A percentile compares a stretch with the other conserved stretches of the same genome.
Evolutionary conservation across 2,329 filamentous ascomycete genomes (phyloP).

Genomic region (Hymenoscyphus fructigenus): DNA sequence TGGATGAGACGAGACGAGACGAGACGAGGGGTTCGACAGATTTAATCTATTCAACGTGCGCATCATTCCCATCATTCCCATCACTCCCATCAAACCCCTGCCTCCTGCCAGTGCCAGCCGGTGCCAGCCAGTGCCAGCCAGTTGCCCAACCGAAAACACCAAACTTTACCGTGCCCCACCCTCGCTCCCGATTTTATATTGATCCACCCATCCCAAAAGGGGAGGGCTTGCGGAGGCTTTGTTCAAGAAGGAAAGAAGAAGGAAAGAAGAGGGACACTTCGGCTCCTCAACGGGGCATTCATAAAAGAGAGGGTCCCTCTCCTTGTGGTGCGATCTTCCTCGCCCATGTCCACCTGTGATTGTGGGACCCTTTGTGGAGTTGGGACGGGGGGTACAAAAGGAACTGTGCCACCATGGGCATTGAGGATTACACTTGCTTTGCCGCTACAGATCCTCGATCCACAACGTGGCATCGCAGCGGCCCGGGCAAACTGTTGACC

Average conservation of each 20-base stretch:
- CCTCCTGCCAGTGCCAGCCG: background rate
- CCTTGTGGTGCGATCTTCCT: conserved; percentile 6
- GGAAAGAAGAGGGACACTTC: background rate
- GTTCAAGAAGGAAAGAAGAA: background rate
- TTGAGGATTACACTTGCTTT: background rate
- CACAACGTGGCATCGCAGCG: conserved; percentile 5
- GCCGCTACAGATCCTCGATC: conserved; percentile 6
- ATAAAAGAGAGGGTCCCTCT: too few relatives aligned
- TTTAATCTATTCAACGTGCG: conserved; percentile 11
- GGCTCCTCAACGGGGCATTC: background rate
- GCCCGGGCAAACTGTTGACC: background rate
- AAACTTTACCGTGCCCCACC: background rate
- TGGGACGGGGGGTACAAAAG: background rate
- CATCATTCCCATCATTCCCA: background rate
- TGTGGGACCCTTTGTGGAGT: background rate
- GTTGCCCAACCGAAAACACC: background rate
- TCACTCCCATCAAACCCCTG: background rate
- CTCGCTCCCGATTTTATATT: conserved; percentile 3
- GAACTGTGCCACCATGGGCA: conserved; percentile 3
- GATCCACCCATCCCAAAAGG: background rate
- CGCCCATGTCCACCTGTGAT: background rate
- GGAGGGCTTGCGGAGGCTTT: conserved; percentile 7
- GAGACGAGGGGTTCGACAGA: background rate
- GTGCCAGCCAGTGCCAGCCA: background rate
- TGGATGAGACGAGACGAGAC: background rate